Conservation (phyloP, 148 eudicot genomes). For the Nepenthes mirabilis region DNA sequence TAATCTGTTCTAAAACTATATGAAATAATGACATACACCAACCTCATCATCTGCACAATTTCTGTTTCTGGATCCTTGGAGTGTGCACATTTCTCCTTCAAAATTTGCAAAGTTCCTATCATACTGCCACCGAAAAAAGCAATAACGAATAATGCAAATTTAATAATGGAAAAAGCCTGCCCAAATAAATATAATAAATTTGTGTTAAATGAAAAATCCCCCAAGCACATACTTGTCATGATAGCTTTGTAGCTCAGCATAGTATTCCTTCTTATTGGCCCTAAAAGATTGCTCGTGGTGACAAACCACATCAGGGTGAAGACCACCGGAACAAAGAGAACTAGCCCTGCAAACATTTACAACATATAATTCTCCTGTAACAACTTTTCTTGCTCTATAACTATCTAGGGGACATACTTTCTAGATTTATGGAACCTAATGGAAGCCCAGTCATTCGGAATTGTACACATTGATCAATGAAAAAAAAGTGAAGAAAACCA, state of each 20-base stretch:
- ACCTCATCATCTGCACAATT: constrained; percentile 46
- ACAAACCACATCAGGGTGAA: constrained; percentile 71
- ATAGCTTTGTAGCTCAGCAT: constrained; percentile 51
- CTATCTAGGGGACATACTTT: not conserved
- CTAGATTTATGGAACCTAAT: not conserved
- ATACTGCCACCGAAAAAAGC: constrained; percentile 49
- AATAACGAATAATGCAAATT: constrained; percentile 4
- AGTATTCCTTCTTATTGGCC: constrained; percentile 58
- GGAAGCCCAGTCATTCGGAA: too few species aligned
- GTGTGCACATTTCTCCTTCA: constrained; percentile 60
- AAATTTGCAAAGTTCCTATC: constrained; percentile 49
- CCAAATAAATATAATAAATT: too few species aligned
- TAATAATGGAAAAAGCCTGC: too few species aligned
- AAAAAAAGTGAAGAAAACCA: too few species aligned
- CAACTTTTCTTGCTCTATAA: not conserved
- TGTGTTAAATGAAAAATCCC: not conserved
- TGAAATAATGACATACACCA: not conserved
- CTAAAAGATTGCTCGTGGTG: constrained; percentile 38
- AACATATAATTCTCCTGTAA: not conserved
- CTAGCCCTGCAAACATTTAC: constrained; percentile 44
- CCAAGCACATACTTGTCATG: constrained; percentile 49
- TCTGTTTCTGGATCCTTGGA: constrained; percentile 59
- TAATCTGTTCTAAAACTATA: too few species aligned
- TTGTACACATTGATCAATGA: too few species aligned
- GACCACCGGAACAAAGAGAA: constrained; percentile 59